Evolutionary conservation across 192 early-diverging fungal genomes (phyloP), one percentile per base, ranked within the genome.

Genomic region (Phycomyces blakesleeanus): DNA sequence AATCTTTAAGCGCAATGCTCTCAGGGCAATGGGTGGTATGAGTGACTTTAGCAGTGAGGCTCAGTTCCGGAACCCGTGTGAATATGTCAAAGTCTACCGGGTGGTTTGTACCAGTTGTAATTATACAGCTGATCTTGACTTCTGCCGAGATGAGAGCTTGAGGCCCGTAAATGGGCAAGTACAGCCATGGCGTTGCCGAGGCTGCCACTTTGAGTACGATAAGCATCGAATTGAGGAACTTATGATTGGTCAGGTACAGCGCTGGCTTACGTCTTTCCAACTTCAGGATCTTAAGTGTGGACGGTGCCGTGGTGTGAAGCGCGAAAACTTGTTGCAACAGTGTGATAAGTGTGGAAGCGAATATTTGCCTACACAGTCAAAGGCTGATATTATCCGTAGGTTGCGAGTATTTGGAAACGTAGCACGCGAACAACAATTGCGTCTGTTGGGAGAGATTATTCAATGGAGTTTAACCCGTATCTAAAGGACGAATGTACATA

Each of bases 71-170:
- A 92, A 93, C 59, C 93, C 95, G 0, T 95, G 92, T 70, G 85
- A 90, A 59, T 83, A 83, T 15, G 81, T 94, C 68, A 76, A 87
- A 15, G 63, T 98, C 14, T 73, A 83, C 5, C 90, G 89, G 16
- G 86, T 96, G 14, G 87, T 94, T 49, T 98, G 97, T 73, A 83
- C 85, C 57, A 90, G 86, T 59, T 98, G 97, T 72, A 89, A 89
- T 65, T 85, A 86, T 62, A 84, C 83, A 57, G 77, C 87, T 10
- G 94, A 98, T 75, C 71, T 97, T 66, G 97, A 98, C 73, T 85
- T 98, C 61, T 93, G 89, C 57, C 85, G 95, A 37, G 92, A 96
- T 56, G 77, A 78, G 22, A 82, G 84, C 47, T 64, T 91, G 57
- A 62, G 93, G 44, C 83, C 85, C 0, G 67, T 74, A 1, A 70